Percentiles rank a stretch among this genome's conserved stretches.
Evolutionary conservation across 495 filamentous ascomycete species (phyloP).

Genomic region (Trichoderma orchidacearum): DNA sequence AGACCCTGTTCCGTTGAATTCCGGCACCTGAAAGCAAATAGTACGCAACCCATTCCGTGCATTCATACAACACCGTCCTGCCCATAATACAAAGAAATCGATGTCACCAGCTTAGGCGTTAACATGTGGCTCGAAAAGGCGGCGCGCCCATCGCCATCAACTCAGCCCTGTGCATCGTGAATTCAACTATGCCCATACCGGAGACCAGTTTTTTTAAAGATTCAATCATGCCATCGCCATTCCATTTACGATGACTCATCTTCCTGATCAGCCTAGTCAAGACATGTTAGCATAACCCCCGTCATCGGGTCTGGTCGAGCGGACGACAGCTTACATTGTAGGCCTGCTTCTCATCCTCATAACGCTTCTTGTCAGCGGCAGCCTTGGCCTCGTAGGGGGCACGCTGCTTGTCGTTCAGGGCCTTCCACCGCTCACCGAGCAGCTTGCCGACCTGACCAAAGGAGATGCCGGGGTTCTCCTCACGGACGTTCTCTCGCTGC

Average conservation of each 20-base stretch:
- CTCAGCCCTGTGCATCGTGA: constrained; percentile 1
- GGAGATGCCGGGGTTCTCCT: constrained; percentile 94
- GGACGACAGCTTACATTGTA: constrained; percentile 61
- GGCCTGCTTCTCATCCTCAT: constrained; percentile 89
- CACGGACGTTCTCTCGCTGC: constrained; percentile 92
- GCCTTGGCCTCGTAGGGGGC: constrained; percentile 93
- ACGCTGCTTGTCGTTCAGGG: constrained; percentile 74
- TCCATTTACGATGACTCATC: constrained; percentile 24
- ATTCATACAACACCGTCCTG: constrained; percentile 27
- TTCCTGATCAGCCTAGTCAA: constrained; percentile 37
- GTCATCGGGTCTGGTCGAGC: constrained; percentile 3
- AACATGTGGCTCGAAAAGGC: neutral
- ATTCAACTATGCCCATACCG: too few relatives aligned
- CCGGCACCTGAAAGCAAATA: constrained; percentile 4
- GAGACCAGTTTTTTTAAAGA: neutral
- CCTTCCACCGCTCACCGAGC: constrained; percentile 97
- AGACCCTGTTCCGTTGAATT: constrained; percentile 1
- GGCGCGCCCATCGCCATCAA: neutral
- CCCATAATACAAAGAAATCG: constrained; percentile 30
- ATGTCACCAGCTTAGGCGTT: neutral
- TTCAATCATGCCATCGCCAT: neutral
- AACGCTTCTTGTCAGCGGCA: constrained; percentile 92
- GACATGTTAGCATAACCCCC: constrained; percentile 13
- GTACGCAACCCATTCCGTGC: constrained; percentile 16
- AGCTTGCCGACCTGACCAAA: constrained; percentile 98